A percentile compares a stretch with the other conserved stretches of the same genome.
Conservation (phyloP, 2,329 filamentous ascomycete genomes). For the Neofusicoccum laricinum region DNA sequence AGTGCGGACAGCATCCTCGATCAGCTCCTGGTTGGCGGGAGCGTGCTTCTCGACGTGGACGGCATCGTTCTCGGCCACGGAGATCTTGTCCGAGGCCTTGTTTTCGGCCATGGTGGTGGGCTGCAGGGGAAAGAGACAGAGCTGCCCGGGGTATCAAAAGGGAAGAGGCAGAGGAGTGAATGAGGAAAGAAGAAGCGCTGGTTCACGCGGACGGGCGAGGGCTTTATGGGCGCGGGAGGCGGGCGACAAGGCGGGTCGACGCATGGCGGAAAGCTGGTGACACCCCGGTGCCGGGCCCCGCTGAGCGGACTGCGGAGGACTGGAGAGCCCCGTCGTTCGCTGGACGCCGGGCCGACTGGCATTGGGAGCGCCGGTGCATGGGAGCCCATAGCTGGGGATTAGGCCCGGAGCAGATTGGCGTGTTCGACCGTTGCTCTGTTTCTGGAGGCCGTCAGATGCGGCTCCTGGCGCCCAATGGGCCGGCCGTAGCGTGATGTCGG, state of each 20-base stretch:
- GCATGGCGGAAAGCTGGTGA: neutral
- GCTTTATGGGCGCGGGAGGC: conserved; percentile 4
- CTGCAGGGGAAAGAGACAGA: neutral
- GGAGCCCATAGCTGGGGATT: neutral
- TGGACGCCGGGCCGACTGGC: conserved; percentile 4
- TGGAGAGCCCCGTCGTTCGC: conserved; percentile 1
- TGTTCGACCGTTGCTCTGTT: conserved; percentile 1
- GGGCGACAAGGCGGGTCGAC: neutral
- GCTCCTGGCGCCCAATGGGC: conserved; percentile 1
- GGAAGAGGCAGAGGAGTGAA: neutral
- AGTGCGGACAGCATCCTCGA: conserved; percentile 11
- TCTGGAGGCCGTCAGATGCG: neutral
- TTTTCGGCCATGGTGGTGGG: conserved; percentile 11
- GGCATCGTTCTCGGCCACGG: neutral
- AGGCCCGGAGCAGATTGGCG: conserved; percentile 11
- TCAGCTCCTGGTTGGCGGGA: neutral
- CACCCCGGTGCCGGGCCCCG: conserved; percentile 12
- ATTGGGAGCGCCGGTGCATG: neutral
- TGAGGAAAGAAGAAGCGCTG: conserved; percentile 5
- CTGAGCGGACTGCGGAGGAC: conserved; percentile 8
- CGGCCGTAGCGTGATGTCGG: conserved; percentile 9
- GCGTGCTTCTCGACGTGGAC: conserved; percentile 13
- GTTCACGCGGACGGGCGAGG: neutral
- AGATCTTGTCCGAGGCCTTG: conserved; percentile 4
- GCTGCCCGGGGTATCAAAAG: neutral